Evolutionary conservation across 2,329 filamentous ascomycete genomes (phyloP).

Genomic region (Raffaelea ambrosiae): DNA sequence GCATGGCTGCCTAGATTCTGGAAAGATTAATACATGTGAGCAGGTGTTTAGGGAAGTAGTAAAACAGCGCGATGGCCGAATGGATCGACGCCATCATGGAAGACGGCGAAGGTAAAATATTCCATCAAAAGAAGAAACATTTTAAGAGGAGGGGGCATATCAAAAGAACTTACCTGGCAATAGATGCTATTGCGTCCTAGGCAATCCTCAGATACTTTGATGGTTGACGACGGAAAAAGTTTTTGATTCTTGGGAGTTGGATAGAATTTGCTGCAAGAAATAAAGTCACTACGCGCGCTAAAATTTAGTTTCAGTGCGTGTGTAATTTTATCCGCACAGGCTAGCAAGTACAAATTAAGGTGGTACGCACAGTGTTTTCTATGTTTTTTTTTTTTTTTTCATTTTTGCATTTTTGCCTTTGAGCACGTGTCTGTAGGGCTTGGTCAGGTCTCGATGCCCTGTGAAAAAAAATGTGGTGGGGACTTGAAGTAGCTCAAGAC

Average conservation of each 20-base stretch:
- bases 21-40: constrained; percentile 14
- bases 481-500: background rate
- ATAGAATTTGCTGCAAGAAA: background rate
- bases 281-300: too few relatives aligned
- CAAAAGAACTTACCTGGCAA: constrained; percentile 16
- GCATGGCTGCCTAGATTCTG: constrained; percentile 54
- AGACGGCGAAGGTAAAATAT: too few relatives aligned
- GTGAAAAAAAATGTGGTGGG: too few relatives aligned
- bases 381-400: too few relatives aligned
- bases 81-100: too few relatives aligned
- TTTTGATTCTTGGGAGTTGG: background rate
- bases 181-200: constrained; percentile 18
- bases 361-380: too few relatives aligned
- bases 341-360: background rate
- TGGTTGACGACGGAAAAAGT: constrained; percentile 7
- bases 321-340: too few relatives aligned
- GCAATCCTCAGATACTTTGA: constrained; percentile 16
- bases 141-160: background rate
- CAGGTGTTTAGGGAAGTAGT: constrained; percentile 20
- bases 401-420: too few relatives aligned
- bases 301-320: background rate
- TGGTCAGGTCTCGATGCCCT: background rate
- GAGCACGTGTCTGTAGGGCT: constrained; percentile 12
- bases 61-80: background rate
- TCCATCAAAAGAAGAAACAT: background rate